These are phyloP conservation scores for Neurospora sp. DNA, from an alignment of 495 filamentous ascomycete genomes.

Conservation along the genomic window DNA sequence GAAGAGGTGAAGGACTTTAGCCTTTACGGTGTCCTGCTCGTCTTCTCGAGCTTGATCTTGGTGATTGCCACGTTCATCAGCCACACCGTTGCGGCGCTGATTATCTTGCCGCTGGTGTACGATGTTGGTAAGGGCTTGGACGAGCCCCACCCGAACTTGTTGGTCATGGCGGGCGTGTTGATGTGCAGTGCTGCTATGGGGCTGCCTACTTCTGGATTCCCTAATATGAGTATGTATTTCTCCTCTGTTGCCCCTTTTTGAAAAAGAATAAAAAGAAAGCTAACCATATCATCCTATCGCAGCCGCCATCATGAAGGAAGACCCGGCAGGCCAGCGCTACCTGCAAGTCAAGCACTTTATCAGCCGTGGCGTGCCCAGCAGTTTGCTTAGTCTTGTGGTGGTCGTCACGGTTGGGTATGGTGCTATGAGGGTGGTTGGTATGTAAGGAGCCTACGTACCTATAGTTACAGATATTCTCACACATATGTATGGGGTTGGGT, in stretches of 20 bases:
- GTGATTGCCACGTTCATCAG: slow-evolving; percentile 97
- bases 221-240: slow-evolving; percentile 87
- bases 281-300: background rate
- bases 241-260: background rate
- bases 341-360: slow-evolving; percentile 91
- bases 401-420: slow-evolving; percentile 81
- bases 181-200: slow-evolving; percentile 73
- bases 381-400: slow-evolving; percentile 70
- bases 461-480: background rate
- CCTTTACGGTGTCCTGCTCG: slow-evolving; percentile 77
- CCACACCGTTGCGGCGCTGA: slow-evolving; percentile 92
- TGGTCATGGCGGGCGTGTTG: slow-evolving; percentile 72
- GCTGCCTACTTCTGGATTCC: slow-evolving; percentile 90
- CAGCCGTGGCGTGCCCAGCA: slow-evolving; percentile 75
- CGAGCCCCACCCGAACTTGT: slow-evolving; percentile 82
- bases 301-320: slow-evolving; percentile 99
- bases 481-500: background rate
- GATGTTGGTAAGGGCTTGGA: slow-evolving; percentile 76
- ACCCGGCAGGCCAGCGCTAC: slow-evolving; percentile 82
- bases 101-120: slow-evolving; percentile 83
- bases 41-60: slow-evolving; percentile 76
- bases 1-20: slow-evolving; percentile 62
- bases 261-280: background rate
- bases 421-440: slow-evolving; percentile 67
- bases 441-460: slow-evolving; percentile 34